Evolutionary conservation across 2,329 filamentous ascomycete genomes (phyloP), one percentile per base, ranked within the genome.

Genomic region (Ceratocystis eucalypticola): DNA sequence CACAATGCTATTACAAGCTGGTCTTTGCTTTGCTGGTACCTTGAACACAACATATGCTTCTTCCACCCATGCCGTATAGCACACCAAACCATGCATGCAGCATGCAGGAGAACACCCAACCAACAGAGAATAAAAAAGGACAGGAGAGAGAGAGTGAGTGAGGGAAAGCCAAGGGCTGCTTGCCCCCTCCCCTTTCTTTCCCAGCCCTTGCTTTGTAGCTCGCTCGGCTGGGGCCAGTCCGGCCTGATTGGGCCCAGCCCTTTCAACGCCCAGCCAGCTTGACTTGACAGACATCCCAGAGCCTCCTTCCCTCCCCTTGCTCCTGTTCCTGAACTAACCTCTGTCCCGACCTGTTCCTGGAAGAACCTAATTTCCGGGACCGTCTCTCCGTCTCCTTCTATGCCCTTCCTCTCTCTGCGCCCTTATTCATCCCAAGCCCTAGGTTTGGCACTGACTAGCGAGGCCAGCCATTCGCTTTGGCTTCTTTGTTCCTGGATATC

Each of bases 281-380:
- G 53, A 30, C 53, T 30, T 30, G 37, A 10, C 48, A 33, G 53
- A 22, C 12, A 57, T 22, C 10, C 3, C 10, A 30, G 22, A 41
- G 37, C 37, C 37, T 41, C 37, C 37, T 30, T 25, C 20, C 7
- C 10, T 5, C 20, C 17, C 53, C 53, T 33, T 57, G 22, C 30
- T 57, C 53, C 22, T 55, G 50, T 55, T 28, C 50, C 20, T 55
- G 50, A 25, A 5, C 50, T 28, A 25, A 15, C 5, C 20, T 25
- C 50, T 55, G 50, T 55, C 25, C 50, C 50, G 25, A 28, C 53
- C 53, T 57, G 53, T 57, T 33, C 53, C 53, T 57, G 53, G 28
- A 57, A 33, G 28, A 57, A 57, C 53, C 53, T 8, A 57, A n/a
- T 57, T 57, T 57, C 53, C 22, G 53, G 53, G 53, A 57, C 53